Base-by-base conservation (phyloP, 2,329 filamentous ascomycete genomes). In the Camptophora hylomeconis region DNA sequence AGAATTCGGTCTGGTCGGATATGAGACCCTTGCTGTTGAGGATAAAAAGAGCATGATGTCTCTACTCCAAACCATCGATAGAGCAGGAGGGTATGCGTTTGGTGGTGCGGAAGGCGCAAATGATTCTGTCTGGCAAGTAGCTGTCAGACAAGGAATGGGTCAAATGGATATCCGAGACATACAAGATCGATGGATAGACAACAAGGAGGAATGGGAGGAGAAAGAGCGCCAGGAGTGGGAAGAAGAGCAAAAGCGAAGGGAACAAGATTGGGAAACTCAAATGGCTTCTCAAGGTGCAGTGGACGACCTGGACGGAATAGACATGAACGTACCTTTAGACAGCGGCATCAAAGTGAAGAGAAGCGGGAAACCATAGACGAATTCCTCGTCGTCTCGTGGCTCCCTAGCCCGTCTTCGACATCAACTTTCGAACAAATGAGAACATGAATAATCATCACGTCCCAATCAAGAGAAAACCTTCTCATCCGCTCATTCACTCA, bases 1-100 rank as follows among this genome's bases (percentile, higher is more conserved):
- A 48, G 81, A 79, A 46, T 95, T 94, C 51, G 78, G 80, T 0
- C 67, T 98, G 3, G 84, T 98, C 2, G 73, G 75, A 0, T 98
- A 93, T 48, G 86, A 95, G 51, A 92, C 92, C 1, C 61, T 98
- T 17, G 86, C 89, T 0, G 84, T 98, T 1, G 89, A 98, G 56
- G 89, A 98, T 50, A 94, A 93, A 54, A 81, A 79, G 57, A 92
- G 81, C 50, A 94, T 98, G 84, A 92, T 92, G 72, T 76, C 80
- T 44, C 63, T 98, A 3, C 61, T 98, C 28, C 74, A 80, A 24
- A 77, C 87, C 1, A 86, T 98, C 47, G 89, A 98, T 52, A 72
- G 89, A 22, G 87, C 89, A 0, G 78, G 82, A 7, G 89, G 89
- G 0, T 95, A 95, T 56, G 80, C 84, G 1, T 94, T 98, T 58